phyloP scores from a whole-genome alignment of 495 filamentous ascomycete genomes.

The Sphaerosporella brunnea region DNA sequence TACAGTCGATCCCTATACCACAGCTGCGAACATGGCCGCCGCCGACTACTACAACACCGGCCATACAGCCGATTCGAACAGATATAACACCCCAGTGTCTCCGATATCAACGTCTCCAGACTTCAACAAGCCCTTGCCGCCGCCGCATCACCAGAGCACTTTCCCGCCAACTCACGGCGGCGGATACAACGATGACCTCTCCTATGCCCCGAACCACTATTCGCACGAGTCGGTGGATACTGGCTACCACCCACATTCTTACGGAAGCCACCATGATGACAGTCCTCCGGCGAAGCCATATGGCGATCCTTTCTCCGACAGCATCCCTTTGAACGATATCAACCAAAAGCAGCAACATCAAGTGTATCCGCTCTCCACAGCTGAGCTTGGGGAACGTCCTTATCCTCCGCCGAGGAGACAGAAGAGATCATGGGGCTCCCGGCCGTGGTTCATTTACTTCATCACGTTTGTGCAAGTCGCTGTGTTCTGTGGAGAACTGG shows the following conservation, averaged over 20 bases:
- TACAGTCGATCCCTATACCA: too few relatives aligned
- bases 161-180: constrained; percentile 20
- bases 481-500: constrained; percentile 83
- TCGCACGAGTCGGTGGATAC: constrained; percentile 22
- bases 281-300: constrained; percentile 10
- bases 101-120: constrained; percentile 10
- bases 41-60: constrained; percentile 60
- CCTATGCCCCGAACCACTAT: constrained; percentile 15
- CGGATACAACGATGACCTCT: constrained; percentile 25
- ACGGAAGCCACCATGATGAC: constrained; percentile 11
- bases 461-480: constrained; percentile 59
- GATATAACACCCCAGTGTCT: constrained; percentile 27
- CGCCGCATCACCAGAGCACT: constrained; percentile 11
- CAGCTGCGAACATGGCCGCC: constrained; percentile 68
- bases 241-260: constrained; percentile 21
- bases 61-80: constrained; percentile 33
- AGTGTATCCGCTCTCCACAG: constrained; percentile 27
- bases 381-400: constrained; percentile 25
- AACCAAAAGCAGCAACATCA: constrained; percentile 24
- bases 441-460: constrained; percentile 63
- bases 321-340: constrained; percentile 33
- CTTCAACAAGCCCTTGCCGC: constrained; percentile 17
- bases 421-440: constrained; percentile 22
- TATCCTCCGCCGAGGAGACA: constrained; percentile 28
- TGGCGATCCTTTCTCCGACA: constrained; percentile 35